These are phyloP conservation scores for Veloboletus limbatus DNA, from an alignment of 1,284 basidiomycete genomes.

Conservation along the genomic window DNA sequence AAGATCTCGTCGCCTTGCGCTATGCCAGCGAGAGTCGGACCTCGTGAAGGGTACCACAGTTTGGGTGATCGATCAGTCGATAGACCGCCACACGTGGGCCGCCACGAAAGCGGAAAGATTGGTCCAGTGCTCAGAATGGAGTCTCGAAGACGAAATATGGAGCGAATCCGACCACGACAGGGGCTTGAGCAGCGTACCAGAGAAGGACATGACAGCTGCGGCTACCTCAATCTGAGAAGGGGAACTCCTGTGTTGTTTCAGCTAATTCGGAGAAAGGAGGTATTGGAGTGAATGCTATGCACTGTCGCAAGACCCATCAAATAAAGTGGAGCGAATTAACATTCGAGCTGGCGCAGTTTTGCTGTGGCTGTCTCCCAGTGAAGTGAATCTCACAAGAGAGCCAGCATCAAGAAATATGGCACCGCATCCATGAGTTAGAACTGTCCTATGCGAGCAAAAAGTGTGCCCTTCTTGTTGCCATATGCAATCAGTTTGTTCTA, in stretches of 20 bases:
- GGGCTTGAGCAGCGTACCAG: slow-evolving; percentile 13
- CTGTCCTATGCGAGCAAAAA: too few species aligned
- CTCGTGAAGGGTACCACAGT: slow-evolving; percentile 46
- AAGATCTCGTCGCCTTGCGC: slow-evolving; percentile 36
- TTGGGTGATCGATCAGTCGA: slow-evolving; percentile 38
- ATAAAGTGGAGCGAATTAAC: slow-evolving; percentile 43
- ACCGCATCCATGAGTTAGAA: too few species aligned
- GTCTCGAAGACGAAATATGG: slow-evolving; percentile 43
- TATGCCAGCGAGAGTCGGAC: slow-evolving; percentile 47
- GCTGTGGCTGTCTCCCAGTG: slow-evolving; percentile 3
- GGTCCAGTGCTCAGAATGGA: slow-evolving; percentile 34
- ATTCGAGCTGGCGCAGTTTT: slow-evolving; percentile 22
- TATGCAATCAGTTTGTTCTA: too few species aligned
- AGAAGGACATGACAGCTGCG: slow-evolving; percentile 4
- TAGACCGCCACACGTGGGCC: slow-evolving; percentile 17
- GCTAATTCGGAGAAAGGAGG: slow-evolving; percentile 44
- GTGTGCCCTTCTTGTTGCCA: too few species aligned
- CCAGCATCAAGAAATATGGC: too few species aligned
- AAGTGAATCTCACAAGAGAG: too few species aligned
- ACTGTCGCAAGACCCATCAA: slow-evolving; percentile 60
- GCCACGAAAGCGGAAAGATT: slow-evolving; percentile 32
- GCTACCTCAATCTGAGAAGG: slow-evolving; percentile 23
- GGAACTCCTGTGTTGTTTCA: slow-evolving; percentile 39
- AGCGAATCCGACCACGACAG: slow-evolving; percentile 29
- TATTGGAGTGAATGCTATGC: slow-evolving; percentile 43